A percentile compares a stretch with the other conserved stretches of the same genome.
Conservation (phyloP, 345 rosid species). For the Rhodamnia argentea region DNA sequence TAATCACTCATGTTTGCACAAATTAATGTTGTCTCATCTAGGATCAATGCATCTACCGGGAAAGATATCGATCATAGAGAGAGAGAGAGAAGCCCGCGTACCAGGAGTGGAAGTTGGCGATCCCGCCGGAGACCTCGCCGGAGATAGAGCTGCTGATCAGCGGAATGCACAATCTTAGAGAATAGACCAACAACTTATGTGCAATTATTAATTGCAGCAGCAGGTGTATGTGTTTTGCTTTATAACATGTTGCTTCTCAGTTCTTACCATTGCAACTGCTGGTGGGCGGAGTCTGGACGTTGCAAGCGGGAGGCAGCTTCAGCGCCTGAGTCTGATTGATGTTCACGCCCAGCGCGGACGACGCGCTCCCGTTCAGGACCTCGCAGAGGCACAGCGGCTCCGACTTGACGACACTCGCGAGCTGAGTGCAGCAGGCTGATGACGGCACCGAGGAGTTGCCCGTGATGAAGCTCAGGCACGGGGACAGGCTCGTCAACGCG, state of each 20-base stretch:
- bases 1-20: background rate
- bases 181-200: background rate
- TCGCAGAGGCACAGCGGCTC: conserved; percentile 19
- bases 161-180: background rate
- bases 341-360: conserved; percentile 10
- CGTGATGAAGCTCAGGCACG: conserved; percentile 12
- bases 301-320: conserved; percentile 19
- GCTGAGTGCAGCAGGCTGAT: conserved; percentile 17
- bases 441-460: conserved; percentile 18
- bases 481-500: conserved; percentile 8
- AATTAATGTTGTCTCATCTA: background rate
- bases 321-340: conserved; percentile 23
- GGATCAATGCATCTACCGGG: background rate
- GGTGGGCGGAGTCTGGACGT: conserved; percentile 12
- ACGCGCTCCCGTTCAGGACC: conserved; percentile 12
- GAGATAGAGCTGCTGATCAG: background rate
- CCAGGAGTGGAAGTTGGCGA: background rate
- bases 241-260: background rate
- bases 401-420: conserved; percentile 5
- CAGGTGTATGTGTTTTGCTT: background rate
- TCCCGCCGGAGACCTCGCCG: background rate
- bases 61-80: background rate
- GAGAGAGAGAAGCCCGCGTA: background rate
- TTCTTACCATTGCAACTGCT: conserved; percentile 11
- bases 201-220: background rate